Evolutionary conservation across 2,329 filamentous ascomycete genomes (phyloP).

Genomic region (Aureobasidium sp.): DNA sequence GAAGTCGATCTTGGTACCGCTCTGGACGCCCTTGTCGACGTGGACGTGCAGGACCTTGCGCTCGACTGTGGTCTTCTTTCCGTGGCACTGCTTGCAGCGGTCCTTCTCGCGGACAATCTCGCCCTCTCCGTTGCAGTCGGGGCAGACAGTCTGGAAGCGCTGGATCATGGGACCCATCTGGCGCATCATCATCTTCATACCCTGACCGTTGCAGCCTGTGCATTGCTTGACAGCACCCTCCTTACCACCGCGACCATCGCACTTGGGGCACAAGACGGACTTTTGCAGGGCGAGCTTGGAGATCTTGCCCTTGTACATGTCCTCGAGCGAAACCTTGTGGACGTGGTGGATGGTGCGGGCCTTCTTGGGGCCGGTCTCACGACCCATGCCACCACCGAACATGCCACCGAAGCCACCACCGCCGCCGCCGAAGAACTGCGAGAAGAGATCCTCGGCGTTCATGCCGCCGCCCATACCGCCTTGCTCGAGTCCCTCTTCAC

Average conservation of each 20-base stretch:
- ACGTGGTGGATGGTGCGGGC: slow-evolving; percentile 96
- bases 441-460: slow-evolving; percentile 92
- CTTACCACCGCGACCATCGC: slow-evolving; percentile 89
- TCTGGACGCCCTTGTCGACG: slow-evolving; percentile 88
- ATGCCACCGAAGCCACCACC: slow-evolving; percentile 54
- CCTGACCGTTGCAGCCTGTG: slow-evolving; percentile 78
- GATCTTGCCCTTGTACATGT: slow-evolving; percentile 95
- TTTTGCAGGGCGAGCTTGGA: slow-evolving; percentile 96
- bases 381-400: slow-evolving; percentile 73
- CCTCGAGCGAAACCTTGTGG: slow-evolving; percentile 95
- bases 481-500: slow-evolving; percentile 84
- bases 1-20: slow-evolving; percentile 94
- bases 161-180: slow-evolving; percentile 99
- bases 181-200: slow-evolving; percentile 99
- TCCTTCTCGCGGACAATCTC: slow-evolving; percentile 97
- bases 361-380: slow-evolving; percentile 74
- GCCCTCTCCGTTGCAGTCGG: slow-evolving; percentile 94
- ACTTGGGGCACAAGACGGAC: slow-evolving; percentile 92
- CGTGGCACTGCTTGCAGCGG: slow-evolving; percentile 89
- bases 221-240: slow-evolving; percentile 96
- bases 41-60: slow-evolving; percentile 97
- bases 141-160: slow-evolving; percentile 97
- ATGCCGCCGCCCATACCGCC: slow-evolving; percentile 72
- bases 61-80: slow-evolving; percentile 97
- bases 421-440: slow-evolving; percentile 85